Percentiles rank a stretch among this genome's conserved stretches.
Conservation (phyloP, 2,329 filamentous ascomycete genomes). For the Arachnopeziza araneosa region DNA sequence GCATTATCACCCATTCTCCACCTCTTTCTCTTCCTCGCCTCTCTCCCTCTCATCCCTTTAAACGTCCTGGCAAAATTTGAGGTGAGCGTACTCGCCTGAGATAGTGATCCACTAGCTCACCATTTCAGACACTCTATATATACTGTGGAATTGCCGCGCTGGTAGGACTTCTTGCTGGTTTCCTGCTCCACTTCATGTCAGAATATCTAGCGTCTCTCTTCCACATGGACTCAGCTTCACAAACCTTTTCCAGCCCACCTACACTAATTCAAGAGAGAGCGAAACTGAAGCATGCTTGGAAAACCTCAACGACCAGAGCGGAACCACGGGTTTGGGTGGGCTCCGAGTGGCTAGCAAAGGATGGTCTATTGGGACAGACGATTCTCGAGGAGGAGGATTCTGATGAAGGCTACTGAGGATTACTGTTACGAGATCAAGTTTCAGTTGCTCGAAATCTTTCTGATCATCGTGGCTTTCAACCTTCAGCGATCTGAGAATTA, state of each 20-base stretch:
- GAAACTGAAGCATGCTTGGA: constrained; percentile 22
- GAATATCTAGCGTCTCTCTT: constrained; percentile 47
- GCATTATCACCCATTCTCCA: constrained; percentile 24
- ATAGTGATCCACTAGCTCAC: constrained; percentile 9
- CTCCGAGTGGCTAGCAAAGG: constrained; percentile 27
- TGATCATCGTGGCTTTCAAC: neutral
- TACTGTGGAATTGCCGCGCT: constrained; percentile 62
- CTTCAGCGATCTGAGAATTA: neutral
- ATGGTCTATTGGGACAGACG: constrained; percentile 55
- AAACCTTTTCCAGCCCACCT: constrained; percentile 18
- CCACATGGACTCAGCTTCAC: constrained; percentile 32
- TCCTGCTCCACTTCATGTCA: constrained; percentile 52
- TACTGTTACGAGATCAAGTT: neutral
- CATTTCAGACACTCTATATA: constrained; percentile 34
- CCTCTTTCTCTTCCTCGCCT: constrained; percentile 19
- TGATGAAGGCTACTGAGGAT: constrained; percentile 31
- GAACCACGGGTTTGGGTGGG: constrained; percentile 11
- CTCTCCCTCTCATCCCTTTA: constrained; percentile 22
- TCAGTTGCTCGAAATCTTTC: neutral
- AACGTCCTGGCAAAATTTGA: constrained; percentile 27
- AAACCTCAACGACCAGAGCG: constrained; percentile 9
- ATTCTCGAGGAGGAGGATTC: constrained; percentile 67
- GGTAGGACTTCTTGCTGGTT: constrained; percentile 59
- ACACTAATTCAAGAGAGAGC: constrained; percentile 21
- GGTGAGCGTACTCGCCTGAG: constrained; percentile 11